Conservation (phyloP, 345 rosid species). For the Brassica napus region Da-Ae NC_063447.1:75501-76000, state of each 20-base stretch:
- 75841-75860: slow-evolving; percentile 47
- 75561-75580: slow-evolving; percentile 24
- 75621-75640: neutral
- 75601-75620: neutral
- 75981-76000: slow-evolving; percentile 78
- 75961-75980: slow-evolving; percentile 51
- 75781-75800: slow-evolving; percentile 34
- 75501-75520: neutral
- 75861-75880: slow-evolving; percentile 83
- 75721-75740: slow-evolving; percentile 64
- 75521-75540: slow-evolving; percentile 19
- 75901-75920: slow-evolving; percentile 60
- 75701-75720: slow-evolving; percentile 36
- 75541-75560: slow-evolving; percentile 18
- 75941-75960: slow-evolving; percentile 20
- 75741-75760: slow-evolving; percentile 63
- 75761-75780: slow-evolving; percentile 55
- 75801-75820: slow-evolving; percentile 13
- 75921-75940: slow-evolving; percentile 4
- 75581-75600: neutral
- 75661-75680: neutral
- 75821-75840: slow-evolving; percentile 44
- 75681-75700: slow-evolving; percentile 1
- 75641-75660: neutral
- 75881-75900: slow-evolving; percentile 92